Percentiles rank a stretch among this genome's conserved stretches.
Evolutionary conservation across 2,329 filamentous ascomycete genomes (phyloP).

Genomic region (Ceratocystis smalleyi): DNA sequence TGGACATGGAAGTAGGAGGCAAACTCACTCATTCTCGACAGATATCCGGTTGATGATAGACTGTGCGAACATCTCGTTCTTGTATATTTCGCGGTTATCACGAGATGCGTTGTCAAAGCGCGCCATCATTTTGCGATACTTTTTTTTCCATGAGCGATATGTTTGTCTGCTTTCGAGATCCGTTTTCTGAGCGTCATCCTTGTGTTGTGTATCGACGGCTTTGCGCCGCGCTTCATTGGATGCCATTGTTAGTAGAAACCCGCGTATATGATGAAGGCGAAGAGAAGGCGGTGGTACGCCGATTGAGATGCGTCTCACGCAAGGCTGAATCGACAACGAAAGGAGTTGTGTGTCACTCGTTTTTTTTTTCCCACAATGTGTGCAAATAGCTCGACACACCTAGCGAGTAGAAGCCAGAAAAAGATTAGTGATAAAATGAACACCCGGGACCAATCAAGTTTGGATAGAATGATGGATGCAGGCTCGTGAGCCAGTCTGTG

Average conservation of each 20-base stretch:
- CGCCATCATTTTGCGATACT: conserved; percentile 83
- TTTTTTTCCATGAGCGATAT: conserved; percentile 69
- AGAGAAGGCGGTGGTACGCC: not conserved
- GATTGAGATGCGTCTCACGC: not conserved
- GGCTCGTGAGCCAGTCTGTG: not conserved
- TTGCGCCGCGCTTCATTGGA: conserved; percentile 14
- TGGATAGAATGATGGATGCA: not conserved
- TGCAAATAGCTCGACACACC: not conserved
- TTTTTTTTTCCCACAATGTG: not conserved
- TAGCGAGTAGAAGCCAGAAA: not conserved
- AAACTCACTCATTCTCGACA: conserved; percentile 75
- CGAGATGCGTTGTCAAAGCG: conserved; percentile 64
- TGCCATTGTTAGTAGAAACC: conserved; percentile 8
- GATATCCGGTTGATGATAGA: conserved; percentile 69
- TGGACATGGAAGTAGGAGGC: not conserved
- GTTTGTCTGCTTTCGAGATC: conserved; percentile 35
- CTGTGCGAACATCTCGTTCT: conserved; percentile 64
- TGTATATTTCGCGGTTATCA: conserved; percentile 68
- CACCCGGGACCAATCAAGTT: not conserved
- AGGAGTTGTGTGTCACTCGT: not conserved
- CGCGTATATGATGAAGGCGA: not conserved
- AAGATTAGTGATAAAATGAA: not conserved
- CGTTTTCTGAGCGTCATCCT: conserved; percentile 24
- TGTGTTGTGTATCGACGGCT: conserved; percentile 7
- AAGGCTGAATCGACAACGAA: not conserved